Evolutionary conservation across 495 filamentous ascomycete genomes (phyloP).

Genomic region (Penicillium dipodomyicola): DNA sequence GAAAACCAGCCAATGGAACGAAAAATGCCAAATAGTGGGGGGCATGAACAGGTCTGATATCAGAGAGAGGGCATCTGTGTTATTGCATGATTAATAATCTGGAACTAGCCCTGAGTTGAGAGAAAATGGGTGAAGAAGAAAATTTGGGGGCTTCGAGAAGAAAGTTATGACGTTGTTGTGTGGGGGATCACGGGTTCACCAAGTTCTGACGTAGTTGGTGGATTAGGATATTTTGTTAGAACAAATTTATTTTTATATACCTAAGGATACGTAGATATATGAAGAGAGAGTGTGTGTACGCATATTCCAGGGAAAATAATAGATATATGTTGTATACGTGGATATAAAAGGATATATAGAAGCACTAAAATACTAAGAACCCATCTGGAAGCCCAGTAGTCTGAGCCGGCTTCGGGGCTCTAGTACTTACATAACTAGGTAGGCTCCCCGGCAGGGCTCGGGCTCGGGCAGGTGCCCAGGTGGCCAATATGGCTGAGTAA

Average conservation of each 20-base stretch:
- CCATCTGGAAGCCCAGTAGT: too few species aligned
- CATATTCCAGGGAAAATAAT: not conserved
- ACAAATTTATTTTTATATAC: too few species aligned
- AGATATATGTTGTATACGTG: not conserved
- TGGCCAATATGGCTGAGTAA: not conserved
- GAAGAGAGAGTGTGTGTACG: not conserved
- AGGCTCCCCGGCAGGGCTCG: too few species aligned
- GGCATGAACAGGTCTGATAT: slow-evolving; percentile 29
- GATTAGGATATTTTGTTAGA: too few species aligned
- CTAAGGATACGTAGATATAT: not conserved
- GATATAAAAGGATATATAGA: not conserved
- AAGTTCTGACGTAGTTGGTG: slow-evolving; percentile 6
- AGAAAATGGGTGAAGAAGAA: slow-evolving; percentile 8
- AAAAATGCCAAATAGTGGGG: slow-evolving; percentile 5
- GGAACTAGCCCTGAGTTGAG: slow-evolving; percentile 7
- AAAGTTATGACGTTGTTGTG: slow-evolving; percentile 32
- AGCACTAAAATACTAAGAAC: too few species aligned
- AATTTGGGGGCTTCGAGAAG: slow-evolving; percentile 20
- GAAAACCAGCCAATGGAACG: slow-evolving; percentile 19
- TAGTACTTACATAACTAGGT: too few species aligned
- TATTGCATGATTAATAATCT: slow-evolving; percentile 31
- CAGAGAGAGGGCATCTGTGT: slow-evolving; percentile 27
- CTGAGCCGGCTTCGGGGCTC: too few species aligned
- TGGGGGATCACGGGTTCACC: slow-evolving; percentile 19
- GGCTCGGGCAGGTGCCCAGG: too few species aligned